These are phyloP conservation scores for Tillandsia fasciculata DNA, from an alignment of 176 grass and related monocot species.

Conservation along the genomic window DNA sequence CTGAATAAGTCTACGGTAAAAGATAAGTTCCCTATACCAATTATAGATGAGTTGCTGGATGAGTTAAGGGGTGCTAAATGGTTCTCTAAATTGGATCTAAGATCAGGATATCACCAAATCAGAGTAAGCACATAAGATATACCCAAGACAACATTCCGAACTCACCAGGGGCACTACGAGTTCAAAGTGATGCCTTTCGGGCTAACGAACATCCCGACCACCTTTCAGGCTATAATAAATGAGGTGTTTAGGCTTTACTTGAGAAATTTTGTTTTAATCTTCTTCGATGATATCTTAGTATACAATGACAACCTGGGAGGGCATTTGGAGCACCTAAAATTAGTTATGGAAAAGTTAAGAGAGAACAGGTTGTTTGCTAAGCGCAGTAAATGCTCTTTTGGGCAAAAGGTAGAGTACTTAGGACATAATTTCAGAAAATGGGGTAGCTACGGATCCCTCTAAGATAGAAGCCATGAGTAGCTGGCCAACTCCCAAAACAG, in stretches of 20 bases:
- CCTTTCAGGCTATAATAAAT: background rate
- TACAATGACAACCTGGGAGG: background rate
- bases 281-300: constrained; percentile 4
- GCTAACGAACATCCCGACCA: background rate
- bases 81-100: constrained; percentile 6
- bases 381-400: background rate
- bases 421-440: background rate
- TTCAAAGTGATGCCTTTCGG: background rate
- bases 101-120: constrained; percentile 1
- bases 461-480: background rate
- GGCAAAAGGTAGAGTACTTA: background rate
- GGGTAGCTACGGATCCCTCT: background rate
- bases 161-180: constrained; percentile 2
- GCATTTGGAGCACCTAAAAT: background rate
- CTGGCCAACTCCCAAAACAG: background rate
- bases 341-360: no score
- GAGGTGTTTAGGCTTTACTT: background rate
- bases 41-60: background rate
- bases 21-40: background rate
- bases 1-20: background rate
- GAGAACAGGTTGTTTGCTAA: no score
- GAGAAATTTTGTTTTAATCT: background rate
- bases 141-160: background rate
- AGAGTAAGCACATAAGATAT: background rate
- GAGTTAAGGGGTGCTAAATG: background rate